These are phyloP conservation scores for Rhizopogon salebrosus DNA, from an alignment of 768 basidiomycete species.

Conservation along the genomic window DNA sequence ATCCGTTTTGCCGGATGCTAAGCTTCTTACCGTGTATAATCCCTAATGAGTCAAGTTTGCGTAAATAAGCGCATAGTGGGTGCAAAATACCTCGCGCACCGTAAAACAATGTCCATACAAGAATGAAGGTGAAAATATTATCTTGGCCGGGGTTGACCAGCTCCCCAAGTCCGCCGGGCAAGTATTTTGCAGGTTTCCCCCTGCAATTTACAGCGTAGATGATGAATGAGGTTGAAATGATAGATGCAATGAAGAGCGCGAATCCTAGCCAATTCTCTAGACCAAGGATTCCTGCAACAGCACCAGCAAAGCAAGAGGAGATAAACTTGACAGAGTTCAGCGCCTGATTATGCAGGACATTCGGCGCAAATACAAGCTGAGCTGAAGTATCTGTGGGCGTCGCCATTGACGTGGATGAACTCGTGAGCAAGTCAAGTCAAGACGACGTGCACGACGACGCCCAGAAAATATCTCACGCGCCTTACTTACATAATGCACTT, in stretches of 20 bases:
- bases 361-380: slow-evolving; percentile 62
- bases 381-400: slow-evolving; percentile 44
- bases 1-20: not conserved
- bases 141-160: slow-evolving; percentile 85
- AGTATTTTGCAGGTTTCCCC: slow-evolving; percentile 56
- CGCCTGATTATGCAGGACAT: slow-evolving; percentile 58
- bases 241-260: slow-evolving; percentile 65
- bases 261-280: slow-evolving; percentile 84
- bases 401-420: slow-evolving; percentile 34
- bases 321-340: slow-evolving; percentile 72
- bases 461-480: not conserved
- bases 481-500: not conserved
- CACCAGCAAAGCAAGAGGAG: slow-evolving; percentile 80
- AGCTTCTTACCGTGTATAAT: slow-evolving; percentile 42
- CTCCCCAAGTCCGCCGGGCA: slow-evolving; percentile 59
- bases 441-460: not conserved
- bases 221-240: slow-evolving; percentile 59
- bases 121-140: slow-evolving; percentile 84
- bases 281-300: slow-evolving; percentile 84
- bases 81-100: slow-evolving; percentile 43
- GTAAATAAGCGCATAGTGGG: slow-evolving; percentile 3
- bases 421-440: too few species aligned
- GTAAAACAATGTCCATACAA: slow-evolving; percentile 92
- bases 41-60: slow-evolving; percentile 19
- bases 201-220: slow-evolving; percentile 70